Evolutionary conservation across 2,329 filamentous ascomycete genomes (phyloP).

Genomic region (Beauveria australis): DNA sequence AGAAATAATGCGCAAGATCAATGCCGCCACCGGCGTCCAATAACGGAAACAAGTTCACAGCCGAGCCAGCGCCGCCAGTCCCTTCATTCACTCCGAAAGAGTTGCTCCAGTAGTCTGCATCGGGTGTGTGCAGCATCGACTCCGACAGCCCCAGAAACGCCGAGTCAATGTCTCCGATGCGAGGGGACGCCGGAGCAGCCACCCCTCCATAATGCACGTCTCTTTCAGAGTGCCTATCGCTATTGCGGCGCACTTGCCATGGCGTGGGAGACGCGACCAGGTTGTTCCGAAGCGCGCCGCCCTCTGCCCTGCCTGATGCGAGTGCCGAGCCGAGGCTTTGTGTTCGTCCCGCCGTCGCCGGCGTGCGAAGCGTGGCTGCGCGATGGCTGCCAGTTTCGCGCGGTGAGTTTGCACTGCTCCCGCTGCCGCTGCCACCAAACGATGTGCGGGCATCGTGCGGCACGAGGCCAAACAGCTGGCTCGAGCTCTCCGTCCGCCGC

Average conservation of each 20-base stretch:
- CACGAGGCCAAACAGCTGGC: conserved; percentile 43
- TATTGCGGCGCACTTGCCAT: not conserved
- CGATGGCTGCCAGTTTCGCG: not conserved
- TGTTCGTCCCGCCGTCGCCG: not conserved
- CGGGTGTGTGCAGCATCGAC: conserved; percentile 32
- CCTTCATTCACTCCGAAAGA: conserved; percentile 26
- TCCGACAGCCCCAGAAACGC: conserved; percentile 31
- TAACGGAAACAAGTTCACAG: conserved; percentile 42
- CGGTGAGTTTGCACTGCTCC: not conserved
- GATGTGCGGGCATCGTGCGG: conserved; percentile 19
- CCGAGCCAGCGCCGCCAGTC: conserved; percentile 32
- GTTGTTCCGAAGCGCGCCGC: not conserved
- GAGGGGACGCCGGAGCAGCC: conserved; percentile 21
- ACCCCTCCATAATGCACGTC: conserved; percentile 18
- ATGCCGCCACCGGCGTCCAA: conserved; percentile 45
- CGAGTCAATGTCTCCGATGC: conserved; percentile 28
- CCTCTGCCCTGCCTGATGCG: not conserved
- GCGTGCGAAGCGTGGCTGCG: not conserved
- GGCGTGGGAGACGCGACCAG: not conserved
- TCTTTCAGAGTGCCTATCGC: not conserved
- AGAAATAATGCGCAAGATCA: conserved; percentile 37
- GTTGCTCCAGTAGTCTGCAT: conserved; percentile 31
- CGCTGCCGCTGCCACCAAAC: not conserved
- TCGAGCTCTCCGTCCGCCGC: conserved; percentile 41
- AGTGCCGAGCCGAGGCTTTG: not conserved